Percentiles rank a stretch among this genome's conserved stretches.
These are phyloP conservation scores for Choanephora cucurbitarum DNA, from an alignment of 371 early-diverging fungal genomes.

Conservation along the genomic window DNA sequence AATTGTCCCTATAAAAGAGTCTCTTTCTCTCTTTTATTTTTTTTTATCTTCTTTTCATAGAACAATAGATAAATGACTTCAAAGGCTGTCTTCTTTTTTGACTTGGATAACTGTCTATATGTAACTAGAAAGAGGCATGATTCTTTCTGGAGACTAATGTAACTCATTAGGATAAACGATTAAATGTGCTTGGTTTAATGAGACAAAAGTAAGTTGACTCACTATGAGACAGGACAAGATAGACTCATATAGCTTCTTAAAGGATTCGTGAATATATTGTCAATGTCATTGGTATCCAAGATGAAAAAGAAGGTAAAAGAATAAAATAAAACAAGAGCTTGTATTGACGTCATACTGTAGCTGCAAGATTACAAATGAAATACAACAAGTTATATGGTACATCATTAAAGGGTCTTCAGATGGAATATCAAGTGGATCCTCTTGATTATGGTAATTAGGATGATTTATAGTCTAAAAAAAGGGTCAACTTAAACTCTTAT, in stretches of 20 bases:
- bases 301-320: conserved; percentile 34
- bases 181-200: conserved; percentile 68
- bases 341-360: conserved; percentile 19
- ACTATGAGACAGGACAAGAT: not conserved
- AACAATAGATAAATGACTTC: conserved; percentile 20
- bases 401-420: conserved; percentile 74
- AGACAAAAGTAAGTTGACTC: conserved; percentile 45
- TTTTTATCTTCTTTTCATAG: no score
- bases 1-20: no score
- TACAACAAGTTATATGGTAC: conserved; percentile 78
- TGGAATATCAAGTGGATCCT: conserved; percentile 70
- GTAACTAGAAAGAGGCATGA: conserved; percentile 22
- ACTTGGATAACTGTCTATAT: conserved; percentile 87
- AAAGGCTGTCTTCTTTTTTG: conserved; percentile 75
- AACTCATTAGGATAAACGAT: conserved; percentile 34
- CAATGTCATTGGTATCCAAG: conserved; percentile 51
- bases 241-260: not conserved
- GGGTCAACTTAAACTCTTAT: not conserved
- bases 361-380: conserved; percentile 47
- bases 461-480: not conserved
- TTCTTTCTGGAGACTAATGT: not conserved
- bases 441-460: conserved; percentile 53
- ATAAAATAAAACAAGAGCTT: not conserved
- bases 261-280: conserved; percentile 61
- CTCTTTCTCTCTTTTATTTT: not conserved